Conservation (phyloP, 352 stramenopile genomes). For the Pythium scleroteichum region DNA sequence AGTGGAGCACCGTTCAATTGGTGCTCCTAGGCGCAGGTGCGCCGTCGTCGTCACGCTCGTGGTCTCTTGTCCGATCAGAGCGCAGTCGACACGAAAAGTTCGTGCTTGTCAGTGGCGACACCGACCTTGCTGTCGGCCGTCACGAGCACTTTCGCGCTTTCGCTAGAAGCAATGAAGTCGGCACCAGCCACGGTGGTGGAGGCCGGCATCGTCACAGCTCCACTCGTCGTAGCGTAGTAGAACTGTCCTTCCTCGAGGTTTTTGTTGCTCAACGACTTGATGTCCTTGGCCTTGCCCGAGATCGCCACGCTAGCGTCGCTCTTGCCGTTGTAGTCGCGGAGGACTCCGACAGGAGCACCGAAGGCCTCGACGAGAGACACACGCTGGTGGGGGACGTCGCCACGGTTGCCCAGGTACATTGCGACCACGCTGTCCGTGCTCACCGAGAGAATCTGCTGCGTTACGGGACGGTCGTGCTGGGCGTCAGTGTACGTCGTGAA, state of each 20-base stretch:
- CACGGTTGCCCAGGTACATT: slow-evolving; percentile 45
- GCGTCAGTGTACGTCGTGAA: slow-evolving; percentile 20
- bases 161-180: slow-evolving; percentile 41
- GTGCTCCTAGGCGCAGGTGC: background rate
- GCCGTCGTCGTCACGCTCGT: too few species aligned
- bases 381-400: slow-evolving; percentile 33
- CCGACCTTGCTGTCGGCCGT: slow-evolving; percentile 58
- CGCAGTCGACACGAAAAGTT: slow-evolving; percentile 57
- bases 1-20: slow-evolving; percentile 19
- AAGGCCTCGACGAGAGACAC: slow-evolving; percentile 54
- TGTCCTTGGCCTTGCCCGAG: slow-evolving; percentile 34
- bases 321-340: slow-evolving; percentile 39
- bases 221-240: slow-evolving; percentile 67
- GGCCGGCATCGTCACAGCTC: slow-evolving; percentile 31
- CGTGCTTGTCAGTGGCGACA: slow-evolving; percentile 46
- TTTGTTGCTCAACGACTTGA: slow-evolving; percentile 32
- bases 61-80: slow-evolving; percentile 26
- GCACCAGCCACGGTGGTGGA: slow-evolving; percentile 16
- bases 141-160: slow-evolving; percentile 40
- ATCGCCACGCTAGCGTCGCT: slow-evolving; percentile 30
- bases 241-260: slow-evolving; percentile 32
- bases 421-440: slow-evolving; percentile 47
- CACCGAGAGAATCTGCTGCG: slow-evolving; percentile 45
- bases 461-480: slow-evolving; percentile 29
- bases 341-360: slow-evolving; percentile 44